Evolutionary conservation across 805 yeast species (phyloP), one percentile per base, ranked within the genome.

Genomic region (Ogataea polymorpha): DNA sequence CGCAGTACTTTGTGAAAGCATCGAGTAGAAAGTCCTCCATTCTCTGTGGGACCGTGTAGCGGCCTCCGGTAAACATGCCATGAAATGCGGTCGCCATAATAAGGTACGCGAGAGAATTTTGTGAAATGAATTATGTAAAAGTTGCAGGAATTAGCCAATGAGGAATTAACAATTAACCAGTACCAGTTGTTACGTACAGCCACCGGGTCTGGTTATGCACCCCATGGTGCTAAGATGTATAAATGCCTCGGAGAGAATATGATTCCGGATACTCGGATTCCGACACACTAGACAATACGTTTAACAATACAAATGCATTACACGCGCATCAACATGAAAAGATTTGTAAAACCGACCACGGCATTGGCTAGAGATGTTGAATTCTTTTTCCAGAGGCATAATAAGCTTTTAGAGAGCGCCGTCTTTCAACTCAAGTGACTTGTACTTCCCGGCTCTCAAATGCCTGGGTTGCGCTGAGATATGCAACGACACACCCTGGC

Each of bases 11-110:
- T 0, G 75, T 66, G 50, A 66, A 74, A 0, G 65, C 61, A 16
- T 67, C 74, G 6, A 75, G 55, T 5, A 75, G 56, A 21, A 59
- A 65, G 47, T 72, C 74, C 48, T 74, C 80, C 5, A 72, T 57
- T 5, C 63, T 65, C 14, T 55, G 51, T 1, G 79, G 77, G 1
- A 74, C 59, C 12, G 54, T 55, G 34, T 46, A 51, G 17, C 45
- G 43, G 18, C 38, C 42, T 10, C 36, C 43, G 17, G 55, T 51
- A 31, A 41, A 51, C 32, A 51, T 45, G 26, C 51, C 51, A 31
- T 38, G 34, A 32, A 51, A 51, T 10, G 55, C 53, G n/a, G 35
- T 40, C 4, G 44, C 33, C 31, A 37, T 37, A 20, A 16, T 14
- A 16, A 31, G 11, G 33, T 17, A 31, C 17, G 14, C 12, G 15